Evolutionary conservation across 495 filamentous ascomycete species (phyloP).

Genomic region (Penicillium egyptiacum): DNA sequence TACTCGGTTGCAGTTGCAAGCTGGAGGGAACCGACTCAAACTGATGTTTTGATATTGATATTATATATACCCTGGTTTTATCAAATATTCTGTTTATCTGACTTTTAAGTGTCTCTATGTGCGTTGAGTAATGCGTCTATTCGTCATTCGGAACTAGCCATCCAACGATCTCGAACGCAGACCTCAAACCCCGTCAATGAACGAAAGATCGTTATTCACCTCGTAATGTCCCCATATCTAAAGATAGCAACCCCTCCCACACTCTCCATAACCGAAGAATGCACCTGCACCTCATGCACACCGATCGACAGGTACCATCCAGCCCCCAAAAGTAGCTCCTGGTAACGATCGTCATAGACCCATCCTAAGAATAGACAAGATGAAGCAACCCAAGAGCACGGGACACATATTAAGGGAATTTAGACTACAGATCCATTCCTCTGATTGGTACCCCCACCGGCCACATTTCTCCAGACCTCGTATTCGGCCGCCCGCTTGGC

Average conservation of each 20-base stretch:
- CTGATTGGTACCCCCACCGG: conserved; percentile 12
- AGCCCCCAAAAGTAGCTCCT: too few relatives aligned
- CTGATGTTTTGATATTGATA: conserved; percentile 4
- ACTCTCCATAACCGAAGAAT: not conserved
- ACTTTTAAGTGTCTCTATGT: conserved; percentile 12
- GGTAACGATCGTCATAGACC: not conserved
- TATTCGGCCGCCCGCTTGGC: conserved; percentile 20
- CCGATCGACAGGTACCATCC: conserved; percentile 19
- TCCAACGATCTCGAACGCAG: not conserved
- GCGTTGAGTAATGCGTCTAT: not conserved
- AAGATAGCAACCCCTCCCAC: not conserved
- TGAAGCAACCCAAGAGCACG: conserved; percentile 7
- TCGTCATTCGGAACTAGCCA: not conserved
- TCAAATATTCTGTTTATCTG: conserved; percentile 12
- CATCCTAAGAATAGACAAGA: conserved; percentile 11
- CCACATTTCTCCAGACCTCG: conserved; percentile 12
- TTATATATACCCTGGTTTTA: conserved; percentile 27
- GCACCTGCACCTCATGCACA: not conserved
- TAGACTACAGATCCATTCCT: conserved; percentile 14
- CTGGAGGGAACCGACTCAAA: not conserved
- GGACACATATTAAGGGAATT: conserved; percentile 1
- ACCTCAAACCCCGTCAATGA: conserved; percentile 5
- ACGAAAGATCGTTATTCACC: not conserved
- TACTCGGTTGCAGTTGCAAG: conserved; percentile 2
- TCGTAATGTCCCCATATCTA: not conserved